Percentiles rank a stretch among this genome's conserved stretches.
phyloP scores from a whole-genome alignment of 2,329 filamentous ascomycete genomes.

The Sporothrix curviconia region DNA sequence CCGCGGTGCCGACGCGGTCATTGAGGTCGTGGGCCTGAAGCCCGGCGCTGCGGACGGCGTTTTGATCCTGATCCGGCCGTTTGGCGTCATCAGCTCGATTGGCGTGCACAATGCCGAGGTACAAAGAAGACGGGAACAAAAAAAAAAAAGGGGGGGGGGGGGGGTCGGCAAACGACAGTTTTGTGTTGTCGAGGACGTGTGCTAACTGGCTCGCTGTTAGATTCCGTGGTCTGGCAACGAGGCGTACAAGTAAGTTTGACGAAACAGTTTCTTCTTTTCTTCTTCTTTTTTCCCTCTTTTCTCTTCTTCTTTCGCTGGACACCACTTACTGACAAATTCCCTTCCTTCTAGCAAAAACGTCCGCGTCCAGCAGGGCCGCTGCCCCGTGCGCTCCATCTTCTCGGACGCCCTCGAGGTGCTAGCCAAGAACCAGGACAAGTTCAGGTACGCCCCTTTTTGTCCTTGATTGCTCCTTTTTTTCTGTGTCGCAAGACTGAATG shows the following conservation, averaged over 20 bases:
- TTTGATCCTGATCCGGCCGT: slow-evolving; percentile 65
- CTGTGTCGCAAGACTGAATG: too few species aligned
- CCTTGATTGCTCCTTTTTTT: too few species aligned
- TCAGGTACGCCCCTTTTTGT: slow-evolving; percentile 35
- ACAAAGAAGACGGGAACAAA: not conserved
- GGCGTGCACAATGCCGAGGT: slow-evolving; percentile 71
- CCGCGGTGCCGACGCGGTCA: slow-evolving; percentile 76
- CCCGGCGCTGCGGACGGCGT: slow-evolving; percentile 62
- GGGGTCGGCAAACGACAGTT: too few species aligned
- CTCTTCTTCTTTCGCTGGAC: too few species aligned
- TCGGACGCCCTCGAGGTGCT: slow-evolving; percentile 57
- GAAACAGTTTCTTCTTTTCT: too few species aligned
- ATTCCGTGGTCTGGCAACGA: slow-evolving; percentile 61
- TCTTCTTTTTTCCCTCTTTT: too few species aligned
- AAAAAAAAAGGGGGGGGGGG: too few species aligned
- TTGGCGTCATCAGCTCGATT: slow-evolving; percentile 67
- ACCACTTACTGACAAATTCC: not conserved
- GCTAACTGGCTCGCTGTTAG: slow-evolving; percentile 30
- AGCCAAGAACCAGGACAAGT: slow-evolving; percentile 57
- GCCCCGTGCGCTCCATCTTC: slow-evolving; percentile 66
- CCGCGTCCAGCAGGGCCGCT: slow-evolving; percentile 68
- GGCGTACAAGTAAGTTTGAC: slow-evolving; percentile 44
- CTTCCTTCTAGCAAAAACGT: slow-evolving; percentile 73
- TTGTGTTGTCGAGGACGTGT: too few species aligned
- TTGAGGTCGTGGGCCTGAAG: slow-evolving; percentile 71